Percentiles rank a stretch among this genome's conserved stretches.
Evolutionary conservation across 2,329 filamentous ascomycete species (phyloP).

Genomic region (Diaporthe caulivora): DNA sequence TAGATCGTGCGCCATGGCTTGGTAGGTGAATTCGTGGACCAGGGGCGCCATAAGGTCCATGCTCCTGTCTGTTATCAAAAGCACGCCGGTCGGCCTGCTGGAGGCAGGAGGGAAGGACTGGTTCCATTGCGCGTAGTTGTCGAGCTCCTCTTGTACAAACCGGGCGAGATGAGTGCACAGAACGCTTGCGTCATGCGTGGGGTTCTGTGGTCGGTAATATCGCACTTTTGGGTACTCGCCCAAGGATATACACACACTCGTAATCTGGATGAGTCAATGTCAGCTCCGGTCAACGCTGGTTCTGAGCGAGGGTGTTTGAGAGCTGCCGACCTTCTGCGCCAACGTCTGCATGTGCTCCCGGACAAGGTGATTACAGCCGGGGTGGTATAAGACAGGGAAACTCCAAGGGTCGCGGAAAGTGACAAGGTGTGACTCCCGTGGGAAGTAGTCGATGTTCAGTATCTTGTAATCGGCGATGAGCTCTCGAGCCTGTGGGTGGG

Average conservation of each 20-base stretch:
- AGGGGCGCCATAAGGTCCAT: conserved; percentile 93
- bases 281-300: conserved; percentile 31
- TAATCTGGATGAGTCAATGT: conserved; percentile 67
- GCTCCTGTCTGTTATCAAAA: conserved; percentile 90
- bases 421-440: conserved; percentile 89
- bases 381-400: conserved; percentile 93
- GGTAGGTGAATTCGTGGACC: conserved; percentile 97
- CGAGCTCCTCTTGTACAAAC: conserved; percentile 92
- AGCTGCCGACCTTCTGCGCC: conserved; percentile 80
- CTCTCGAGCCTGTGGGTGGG: conserved; percentile 75
- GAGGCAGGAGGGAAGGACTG: conserved; percentile 86
- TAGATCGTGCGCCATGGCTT: conserved; percentile 97
- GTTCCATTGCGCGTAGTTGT: conserved; percentile 88
- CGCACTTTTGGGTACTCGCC: conserved; percentile 94
- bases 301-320: neutral
- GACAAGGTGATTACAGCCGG: conserved; percentile 86
- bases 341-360: conserved; percentile 85
- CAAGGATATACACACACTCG: conserved; percentile 89
- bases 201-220: conserved; percentile 83
- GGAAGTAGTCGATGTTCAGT: conserved; percentile 88
- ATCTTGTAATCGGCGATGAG: conserved; percentile 85
- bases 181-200: conserved; percentile 88
- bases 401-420: conserved; percentile 97
- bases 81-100: conserved; percentile 81
- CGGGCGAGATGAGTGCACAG: conserved; percentile 89